These are phyloP conservation scores for Penicillium pulvis DNA, from an alignment of 495 filamentous ascomycete species.

Conservation along the genomic window DNA sequence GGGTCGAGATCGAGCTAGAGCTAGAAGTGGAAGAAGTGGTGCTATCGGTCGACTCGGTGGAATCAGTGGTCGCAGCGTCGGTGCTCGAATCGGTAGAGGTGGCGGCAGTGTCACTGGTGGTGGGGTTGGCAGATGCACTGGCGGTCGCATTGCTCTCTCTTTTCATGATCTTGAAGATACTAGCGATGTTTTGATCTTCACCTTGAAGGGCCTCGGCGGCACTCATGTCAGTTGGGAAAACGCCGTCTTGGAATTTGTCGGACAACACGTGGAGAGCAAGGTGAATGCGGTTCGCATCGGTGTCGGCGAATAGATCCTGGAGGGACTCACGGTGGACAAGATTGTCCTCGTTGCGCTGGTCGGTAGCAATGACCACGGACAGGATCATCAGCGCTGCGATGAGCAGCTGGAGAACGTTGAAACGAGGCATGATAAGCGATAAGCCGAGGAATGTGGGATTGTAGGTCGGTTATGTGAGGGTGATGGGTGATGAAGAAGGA, in stretches of 20 bases:
- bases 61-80: background rate
- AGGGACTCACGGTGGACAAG: conserved; percentile 34
- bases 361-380: conserved; percentile 23
- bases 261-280: conserved; percentile 51
- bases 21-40: conserved; percentile 8
- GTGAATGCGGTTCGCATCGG: conserved; percentile 47
- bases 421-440: conserved; percentile 23
- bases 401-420: conserved; percentile 27
- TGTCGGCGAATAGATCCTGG: conserved; percentile 42
- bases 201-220: conserved; percentile 51
- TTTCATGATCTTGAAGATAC: conserved; percentile 45
- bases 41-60: conserved; percentile 14
- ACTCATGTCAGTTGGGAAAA: conserved; percentile 48
- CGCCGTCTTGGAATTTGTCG: conserved; percentile 53
- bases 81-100: conserved; percentile 4
- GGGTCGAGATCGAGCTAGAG: conserved; percentile 14
- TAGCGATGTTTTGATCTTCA: conserved; percentile 48
- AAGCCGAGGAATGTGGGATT: conserved; percentile 15
- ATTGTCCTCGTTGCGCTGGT: conserved; percentile 17
- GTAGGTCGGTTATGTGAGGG: conserved; percentile 19
- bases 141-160: conserved; percentile 40
- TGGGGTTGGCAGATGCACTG: conserved; percentile 16
- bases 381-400: conserved; percentile 24
- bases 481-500: conserved; percentile 16
- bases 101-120: conserved; percentile 2